A percentile compares a stretch with the other conserved stretches of the same genome.
phyloP scores from a whole-genome alignment of 805 yeast genomes.

The Metschnikowia kunwiensis region DNA sequence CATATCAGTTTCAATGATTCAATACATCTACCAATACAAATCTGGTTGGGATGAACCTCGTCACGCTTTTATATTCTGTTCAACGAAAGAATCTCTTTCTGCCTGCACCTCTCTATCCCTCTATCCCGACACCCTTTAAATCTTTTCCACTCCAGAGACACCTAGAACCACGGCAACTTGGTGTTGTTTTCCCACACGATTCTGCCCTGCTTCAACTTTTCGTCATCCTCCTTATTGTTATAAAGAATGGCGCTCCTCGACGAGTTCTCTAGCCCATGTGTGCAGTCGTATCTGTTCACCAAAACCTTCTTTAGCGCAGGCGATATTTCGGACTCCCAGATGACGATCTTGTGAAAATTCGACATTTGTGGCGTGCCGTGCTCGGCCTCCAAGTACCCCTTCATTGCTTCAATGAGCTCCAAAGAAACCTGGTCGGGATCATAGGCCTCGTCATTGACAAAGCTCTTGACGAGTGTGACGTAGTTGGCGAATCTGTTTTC shows the following conservation, averaged over 20 bases:
- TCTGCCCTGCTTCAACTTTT: conserved; percentile 23
- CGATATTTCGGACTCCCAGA: conserved; percentile 37
- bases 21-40: too few species aligned
- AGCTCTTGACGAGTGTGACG: conserved; percentile 28
- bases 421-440: conserved; percentile 19
- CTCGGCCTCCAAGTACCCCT: conserved; percentile 16
- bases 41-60: too few species aligned
- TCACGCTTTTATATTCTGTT: too few species aligned
- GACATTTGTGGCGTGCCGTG: conserved; percentile 14
- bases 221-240: conserved; percentile 26
- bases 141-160: not conserved
- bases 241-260: conserved; percentile 37
- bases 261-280: conserved; percentile 29
- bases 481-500: conserved; percentile 16
- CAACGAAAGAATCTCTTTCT: not conserved
- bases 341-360: conserved; percentile 21
- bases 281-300: conserved; percentile 16
- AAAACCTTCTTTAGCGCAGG: conserved; percentile 17
- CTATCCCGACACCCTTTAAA: too few species aligned
- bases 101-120: not conserved
- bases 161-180: conserved; percentile 42
- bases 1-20: too few species aligned
- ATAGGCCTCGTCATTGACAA: conserved; percentile 19
- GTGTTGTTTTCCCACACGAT: conserved; percentile 42
- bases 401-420: conserved; percentile 15